Evolutionary conservation across 495 filamentous ascomycete species (phyloP).

Genomic region (Daldinia loculata): DNA sequence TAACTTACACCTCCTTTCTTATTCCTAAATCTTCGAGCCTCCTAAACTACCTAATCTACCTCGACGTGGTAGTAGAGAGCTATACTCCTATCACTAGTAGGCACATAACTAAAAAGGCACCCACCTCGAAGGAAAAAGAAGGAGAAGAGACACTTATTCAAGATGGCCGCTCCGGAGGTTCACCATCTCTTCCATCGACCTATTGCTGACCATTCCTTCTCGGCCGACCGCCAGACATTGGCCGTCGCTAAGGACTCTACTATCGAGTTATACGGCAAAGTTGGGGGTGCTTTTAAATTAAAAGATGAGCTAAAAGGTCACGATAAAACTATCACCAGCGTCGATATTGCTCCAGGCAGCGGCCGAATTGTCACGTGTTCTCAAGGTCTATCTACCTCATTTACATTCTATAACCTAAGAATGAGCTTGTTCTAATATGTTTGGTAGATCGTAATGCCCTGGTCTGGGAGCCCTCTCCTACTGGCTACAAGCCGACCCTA

Average conservation of each 20-base stretch:
- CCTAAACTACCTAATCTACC: neutral
- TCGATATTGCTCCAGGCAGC: constrained; percentile 90
- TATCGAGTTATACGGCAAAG: constrained; percentile 85
- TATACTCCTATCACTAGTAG: constrained; percentile 81
- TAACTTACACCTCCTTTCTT: constrained; percentile 8
- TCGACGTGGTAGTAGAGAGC: constrained; percentile 93
- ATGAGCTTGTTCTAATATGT: constrained; percentile 3
- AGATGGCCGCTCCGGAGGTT: constrained; percentile 86
- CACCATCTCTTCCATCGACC: constrained; percentile 97
- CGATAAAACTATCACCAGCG: constrained; percentile 94
- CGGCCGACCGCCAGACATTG: constrained; percentile 84
- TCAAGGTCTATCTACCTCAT: constrained; percentile 67
- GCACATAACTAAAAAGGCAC: neutral
- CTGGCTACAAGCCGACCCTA: constrained; percentile 95
- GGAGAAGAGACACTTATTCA: constrained; percentile 20
- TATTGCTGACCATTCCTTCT: constrained; percentile 98
- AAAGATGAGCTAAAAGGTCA: constrained; percentile 94
- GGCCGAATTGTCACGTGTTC: constrained; percentile 97
- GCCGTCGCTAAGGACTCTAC: constrained; percentile 90
- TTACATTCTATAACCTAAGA: neutral
- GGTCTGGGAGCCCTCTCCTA: constrained; percentile 91
- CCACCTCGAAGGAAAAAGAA: neutral
- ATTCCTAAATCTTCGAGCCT: neutral
- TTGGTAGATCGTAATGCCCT: constrained; percentile 92
- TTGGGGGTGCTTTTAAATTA: constrained; percentile 79